Evolutionary conservation across 805 yeast species (phyloP).

Genomic region (Candida jianshihensis): DNA sequence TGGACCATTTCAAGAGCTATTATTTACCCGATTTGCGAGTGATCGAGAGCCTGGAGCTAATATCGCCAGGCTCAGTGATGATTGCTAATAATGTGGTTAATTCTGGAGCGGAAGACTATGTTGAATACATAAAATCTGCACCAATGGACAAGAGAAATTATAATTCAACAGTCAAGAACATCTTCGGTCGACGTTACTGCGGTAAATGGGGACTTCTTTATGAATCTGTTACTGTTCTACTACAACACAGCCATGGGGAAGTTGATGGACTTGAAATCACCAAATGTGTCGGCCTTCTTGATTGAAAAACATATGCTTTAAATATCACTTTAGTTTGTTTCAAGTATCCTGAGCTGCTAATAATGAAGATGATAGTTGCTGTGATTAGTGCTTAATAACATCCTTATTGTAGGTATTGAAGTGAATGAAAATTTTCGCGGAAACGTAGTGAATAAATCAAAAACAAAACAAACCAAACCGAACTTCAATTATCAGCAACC

Average conservation of each 20-base stretch:
- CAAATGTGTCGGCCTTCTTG: conserved; percentile 14
- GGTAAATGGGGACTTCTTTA: conserved; percentile 38
- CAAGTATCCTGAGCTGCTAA: too few relatives aligned
- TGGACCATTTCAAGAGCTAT: conserved; percentile 33
- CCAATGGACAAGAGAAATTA: conserved; percentile 30
- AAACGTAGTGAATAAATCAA: background rate
- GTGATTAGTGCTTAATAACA: too few relatives aligned
- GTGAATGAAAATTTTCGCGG: background rate
- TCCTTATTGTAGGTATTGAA: too few relatives aligned
- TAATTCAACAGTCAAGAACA: conserved; percentile 22
- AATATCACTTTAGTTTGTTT: too few relatives aligned
- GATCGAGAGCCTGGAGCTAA: conserved; percentile 32
- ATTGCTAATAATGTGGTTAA: conserved; percentile 31
- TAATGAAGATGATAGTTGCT: too few relatives aligned
- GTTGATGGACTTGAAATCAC: conserved; percentile 13
- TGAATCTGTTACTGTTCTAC: conserved; percentile 25
- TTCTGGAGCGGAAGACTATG: conserved; percentile 35
- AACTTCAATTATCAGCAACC: too few relatives aligned
- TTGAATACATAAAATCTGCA: conserved; percentile 29
- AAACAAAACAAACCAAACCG: background rate
- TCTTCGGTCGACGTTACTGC: conserved; percentile 22
- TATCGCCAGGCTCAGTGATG: conserved; percentile 33
- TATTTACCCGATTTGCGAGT: conserved; percentile 37
- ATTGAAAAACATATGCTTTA: conserved; percentile 1
- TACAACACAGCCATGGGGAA: background rate